These are phyloP conservation scores for Macadamia tetraphylla DNA, from an alignment of 164 flowering plant genomes.

Conservation along the genomic window DNA sequence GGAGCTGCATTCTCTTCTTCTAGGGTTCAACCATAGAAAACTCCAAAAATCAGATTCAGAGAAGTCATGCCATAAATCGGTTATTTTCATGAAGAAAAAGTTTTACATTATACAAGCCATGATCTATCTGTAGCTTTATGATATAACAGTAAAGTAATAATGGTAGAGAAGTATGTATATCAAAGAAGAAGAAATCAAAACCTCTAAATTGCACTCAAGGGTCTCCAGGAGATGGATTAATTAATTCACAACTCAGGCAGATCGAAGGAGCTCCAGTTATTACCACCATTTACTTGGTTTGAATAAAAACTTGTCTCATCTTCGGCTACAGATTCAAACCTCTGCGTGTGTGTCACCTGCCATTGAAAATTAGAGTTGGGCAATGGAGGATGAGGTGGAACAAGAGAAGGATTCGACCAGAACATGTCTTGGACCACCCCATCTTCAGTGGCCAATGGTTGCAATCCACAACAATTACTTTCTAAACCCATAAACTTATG, in stretches of 20 bases:
- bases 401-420: conserved; percentile 13
- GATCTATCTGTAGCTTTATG: background rate
- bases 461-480: conserved; percentile 21
- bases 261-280: conserved; percentile 17
- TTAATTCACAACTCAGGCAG: conserved; percentile 8
- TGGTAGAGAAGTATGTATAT: background rate
- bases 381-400: background rate
- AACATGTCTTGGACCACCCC: conserved; percentile 8
- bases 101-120: too few relatives aligned
- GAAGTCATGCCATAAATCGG: too few relatives aligned
- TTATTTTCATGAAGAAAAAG: too few relatives aligned
- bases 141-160: conserved; percentile 2
- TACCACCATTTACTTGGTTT: conserved; percentile 8
- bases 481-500: conserved; percentile 4
- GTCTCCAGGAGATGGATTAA: conserved; percentile 2
- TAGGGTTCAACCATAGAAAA: too few relatives aligned
- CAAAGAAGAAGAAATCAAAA: background rate
- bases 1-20: too few relatives aligned
- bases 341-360: conserved; percentile 12
- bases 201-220: conserved; percentile 2
- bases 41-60: too few relatives aligned
- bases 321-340: conserved; percentile 4
- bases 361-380: conserved; percentile 1
- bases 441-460: conserved; percentile 36
- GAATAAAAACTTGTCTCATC: conserved; percentile 6